These are phyloP conservation scores for Letharia columbiana DNA, from an alignment of 495 filamentous ascomycete species.

Conservation along the genomic window DNA sequence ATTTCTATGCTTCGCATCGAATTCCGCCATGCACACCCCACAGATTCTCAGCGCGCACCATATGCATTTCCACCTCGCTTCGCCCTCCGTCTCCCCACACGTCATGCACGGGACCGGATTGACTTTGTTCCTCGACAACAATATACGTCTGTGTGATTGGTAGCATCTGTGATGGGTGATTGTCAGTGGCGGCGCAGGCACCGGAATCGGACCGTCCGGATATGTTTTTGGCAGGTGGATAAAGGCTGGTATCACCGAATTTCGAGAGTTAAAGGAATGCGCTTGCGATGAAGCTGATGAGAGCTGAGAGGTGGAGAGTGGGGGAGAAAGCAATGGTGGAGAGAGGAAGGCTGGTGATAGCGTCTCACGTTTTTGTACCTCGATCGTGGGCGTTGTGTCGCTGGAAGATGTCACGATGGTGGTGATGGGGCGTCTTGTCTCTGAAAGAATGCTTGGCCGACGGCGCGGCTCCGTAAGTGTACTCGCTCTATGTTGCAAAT, in stretches of 20 bases:
- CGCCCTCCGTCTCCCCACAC: conserved; percentile 38
- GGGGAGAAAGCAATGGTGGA: conserved; percentile 14
- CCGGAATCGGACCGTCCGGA: conserved; percentile 10
- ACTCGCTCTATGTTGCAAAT: conserved; percentile 13
- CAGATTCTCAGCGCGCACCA: conserved; percentile 45
- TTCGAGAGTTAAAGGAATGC: conserved; percentile 8
- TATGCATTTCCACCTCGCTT: conserved; percentile 40
- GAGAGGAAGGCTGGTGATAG: conserved; percentile 12
- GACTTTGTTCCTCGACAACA: conserved; percentile 36
- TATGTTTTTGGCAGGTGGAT: conserved; percentile 18
- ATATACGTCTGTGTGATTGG: conserved; percentile 40
- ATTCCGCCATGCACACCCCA: conserved; percentile 31
- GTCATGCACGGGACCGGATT: conserved; percentile 44
- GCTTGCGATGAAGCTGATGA: conserved; percentile 10
- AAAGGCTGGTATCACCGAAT: conserved; percentile 7
- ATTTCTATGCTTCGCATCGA: conserved; percentile 29
- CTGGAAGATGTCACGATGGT: conserved; percentile 2
- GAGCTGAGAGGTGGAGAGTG: conserved; percentile 1
- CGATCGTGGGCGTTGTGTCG: conserved; percentile 1
- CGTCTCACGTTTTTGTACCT: conserved; percentile 5
- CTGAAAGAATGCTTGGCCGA: conserved; percentile 19
- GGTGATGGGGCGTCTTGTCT: conserved; percentile 6
- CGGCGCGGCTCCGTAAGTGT: conserved; percentile 11
- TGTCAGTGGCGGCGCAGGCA: conserved; percentile 31
- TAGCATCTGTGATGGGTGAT: conserved; percentile 39